Evolutionary conservation across 2,329 filamentous ascomycete species (phyloP).

Genomic region (Colletotrichum shisoi): DNA sequence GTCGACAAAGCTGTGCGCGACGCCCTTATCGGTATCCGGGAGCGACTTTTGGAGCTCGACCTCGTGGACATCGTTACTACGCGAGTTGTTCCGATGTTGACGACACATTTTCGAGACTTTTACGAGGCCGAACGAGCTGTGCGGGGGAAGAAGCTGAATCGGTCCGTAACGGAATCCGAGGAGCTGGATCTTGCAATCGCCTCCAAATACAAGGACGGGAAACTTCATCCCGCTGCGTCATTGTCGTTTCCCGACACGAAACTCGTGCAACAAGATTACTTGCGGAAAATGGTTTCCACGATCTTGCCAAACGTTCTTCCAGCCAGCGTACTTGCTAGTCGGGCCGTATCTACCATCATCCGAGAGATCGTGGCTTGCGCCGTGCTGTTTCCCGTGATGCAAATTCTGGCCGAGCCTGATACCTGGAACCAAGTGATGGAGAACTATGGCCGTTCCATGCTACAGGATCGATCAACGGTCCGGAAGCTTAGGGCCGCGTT

Average conservation of each 20-base stretch:
- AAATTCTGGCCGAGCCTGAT: conserved; percentile 86
- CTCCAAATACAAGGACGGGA: conserved; percentile 89
- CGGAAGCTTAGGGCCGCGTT: conserved; percentile 88
- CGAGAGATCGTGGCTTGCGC: conserved; percentile 92
- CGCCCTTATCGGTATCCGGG: conserved; percentile 74
- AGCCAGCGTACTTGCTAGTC: conserved; percentile 75
- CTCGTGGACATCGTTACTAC: conserved; percentile 83
- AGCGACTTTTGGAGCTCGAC: conserved; percentile 78
- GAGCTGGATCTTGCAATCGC: conserved; percentile 95
- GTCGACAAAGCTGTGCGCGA: conserved; percentile 81
- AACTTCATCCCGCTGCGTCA: conserved; percentile 84
- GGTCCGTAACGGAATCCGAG: conserved; percentile 92
- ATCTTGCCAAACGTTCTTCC: conserved; percentile 80
- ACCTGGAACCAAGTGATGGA: conserved; percentile 98
- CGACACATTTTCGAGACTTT: conserved; percentile 87
- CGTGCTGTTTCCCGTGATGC: conserved; percentile 83
- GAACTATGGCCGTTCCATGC: conserved; percentile 81
- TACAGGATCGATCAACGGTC: conserved; percentile 95
- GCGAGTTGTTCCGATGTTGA: conserved; percentile 85
- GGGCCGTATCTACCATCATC: conserved; percentile 80
- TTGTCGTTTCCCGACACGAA: conserved; percentile 85
- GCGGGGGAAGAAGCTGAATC: conserved; percentile 84
- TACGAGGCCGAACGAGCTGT: conserved; percentile 88
- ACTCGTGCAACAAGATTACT: conserved; percentile 84
- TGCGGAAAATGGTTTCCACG: conserved; percentile 76